Conservation (phyloP, 2,329 filamentous ascomycete genomes). For the Talaromyces sp. region DNA sequence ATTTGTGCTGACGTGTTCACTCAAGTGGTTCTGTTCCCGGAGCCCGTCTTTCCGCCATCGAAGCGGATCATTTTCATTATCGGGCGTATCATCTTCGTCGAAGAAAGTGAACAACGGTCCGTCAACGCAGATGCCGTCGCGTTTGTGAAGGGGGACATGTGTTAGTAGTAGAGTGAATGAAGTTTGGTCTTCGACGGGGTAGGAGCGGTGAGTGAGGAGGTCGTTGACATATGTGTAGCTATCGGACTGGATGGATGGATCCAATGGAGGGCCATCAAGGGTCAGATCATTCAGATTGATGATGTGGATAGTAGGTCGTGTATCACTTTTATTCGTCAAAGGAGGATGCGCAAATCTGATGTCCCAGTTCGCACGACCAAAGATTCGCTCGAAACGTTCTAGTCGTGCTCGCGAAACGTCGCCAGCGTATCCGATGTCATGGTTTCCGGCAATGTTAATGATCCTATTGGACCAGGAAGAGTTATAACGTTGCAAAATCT, state of each 20-base stretch:
- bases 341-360: constrained; percentile 65
- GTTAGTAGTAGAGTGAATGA: constrained; percentile 82
- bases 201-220: constrained; percentile 55
- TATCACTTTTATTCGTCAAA: constrained; percentile 11
- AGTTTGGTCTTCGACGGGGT: constrained; percentile 59
- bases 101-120: constrained; percentile 80
- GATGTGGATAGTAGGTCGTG: constrained; percentile 66
- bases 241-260: constrained; percentile 64
- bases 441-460: constrained; percentile 90
- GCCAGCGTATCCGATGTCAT: constrained; percentile 94
- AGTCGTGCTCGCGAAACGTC: constrained; percentile 77
- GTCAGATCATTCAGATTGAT: constrained; percentile 91
- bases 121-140: constrained; percentile 77
- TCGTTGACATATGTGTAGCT: constrained; percentile 71
- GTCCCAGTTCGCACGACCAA: constrained; percentile 89
- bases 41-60: constrained; percentile 49
- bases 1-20: constrained; percentile 61
- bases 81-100: constrained; percentile 55
- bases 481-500: constrained; percentile 45
- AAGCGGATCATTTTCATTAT: constrained; percentile 47
- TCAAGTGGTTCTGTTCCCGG: constrained; percentile 88
- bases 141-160: constrained; percentile 87
- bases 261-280: constrained; percentile 76
- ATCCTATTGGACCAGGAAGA: constrained; percentile 68
- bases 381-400: constrained; percentile 75